phyloP scores from a whole-genome alignment of 23 red algal genomes.

The Chondrus crispus region DNA sequence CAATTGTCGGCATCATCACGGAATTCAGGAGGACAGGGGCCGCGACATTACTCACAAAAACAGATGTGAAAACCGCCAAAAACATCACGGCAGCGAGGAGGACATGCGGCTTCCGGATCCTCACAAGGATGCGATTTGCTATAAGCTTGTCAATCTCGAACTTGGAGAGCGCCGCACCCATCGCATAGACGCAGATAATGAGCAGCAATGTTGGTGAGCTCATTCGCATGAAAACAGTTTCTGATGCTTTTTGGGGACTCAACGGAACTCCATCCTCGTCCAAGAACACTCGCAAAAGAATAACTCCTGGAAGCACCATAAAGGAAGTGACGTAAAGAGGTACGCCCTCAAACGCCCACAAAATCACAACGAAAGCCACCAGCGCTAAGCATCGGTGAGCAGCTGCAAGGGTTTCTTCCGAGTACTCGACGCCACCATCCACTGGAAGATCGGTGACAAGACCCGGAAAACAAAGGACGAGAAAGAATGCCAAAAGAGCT shows the following conservation, averaged over 20 bases:
- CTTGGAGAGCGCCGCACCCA: slow-evolving; percentile 82
- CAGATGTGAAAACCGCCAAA: slow-evolving; percentile 70
- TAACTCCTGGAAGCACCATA: slow-evolving; percentile 53
- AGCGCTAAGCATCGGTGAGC: slow-evolving; percentile 90
- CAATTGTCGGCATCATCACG: slow-evolving; percentile 80
- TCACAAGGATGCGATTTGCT: slow-evolving; percentile 67
- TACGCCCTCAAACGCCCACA: slow-evolving; percentile 92
- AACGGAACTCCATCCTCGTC: slow-evolving; percentile 66
- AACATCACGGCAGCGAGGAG: slow-evolving; percentile 86
- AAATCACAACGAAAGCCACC: slow-evolving; percentile 30
- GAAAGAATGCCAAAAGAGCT: slow-evolving; percentile 47
- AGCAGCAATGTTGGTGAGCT: slow-evolving; percentile 81
- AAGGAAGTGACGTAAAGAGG: slow-evolving; percentile 96
- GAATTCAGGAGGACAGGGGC: slow-evolving; percentile 88
- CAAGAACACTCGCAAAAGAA: slow-evolving; percentile 71
- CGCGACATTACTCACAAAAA: slow-evolving; percentile 97
- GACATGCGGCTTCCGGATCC: slow-evolving; percentile 27
- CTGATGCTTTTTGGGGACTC: slow-evolving; percentile 57
- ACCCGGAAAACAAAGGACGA: slow-evolving; percentile 8
- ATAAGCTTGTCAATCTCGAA: slow-evolving; percentile 71
- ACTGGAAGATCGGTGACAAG: slow-evolving; percentile 16
- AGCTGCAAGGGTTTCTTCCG: slow-evolving; percentile 39
- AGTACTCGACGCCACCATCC: slow-evolving; percentile 19
- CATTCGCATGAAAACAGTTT: slow-evolving; percentile 61
- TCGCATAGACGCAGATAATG: slow-evolving; percentile 92